A percentile compares a stretch with the other conserved stretches of the same genome.
phyloP scores from a whole-genome alignment of 352 stramenopile species.

The Pythium aquatile region DNA sequence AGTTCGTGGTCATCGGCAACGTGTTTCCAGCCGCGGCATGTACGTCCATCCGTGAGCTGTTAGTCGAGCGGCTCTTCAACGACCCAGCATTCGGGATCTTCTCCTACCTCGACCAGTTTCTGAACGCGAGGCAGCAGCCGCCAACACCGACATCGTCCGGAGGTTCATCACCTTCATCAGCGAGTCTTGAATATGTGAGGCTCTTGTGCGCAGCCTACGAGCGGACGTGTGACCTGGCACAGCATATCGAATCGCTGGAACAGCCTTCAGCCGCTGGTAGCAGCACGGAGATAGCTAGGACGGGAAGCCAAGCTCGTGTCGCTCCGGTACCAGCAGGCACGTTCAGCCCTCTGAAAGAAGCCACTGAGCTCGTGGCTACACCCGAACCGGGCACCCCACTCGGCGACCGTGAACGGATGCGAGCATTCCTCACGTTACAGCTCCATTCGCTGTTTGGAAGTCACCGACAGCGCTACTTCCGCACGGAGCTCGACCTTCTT shows the following conservation, averaged over 20 bases:
- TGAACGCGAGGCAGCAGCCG: conserved; percentile 26
- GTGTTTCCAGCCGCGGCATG: conserved; percentile 50
- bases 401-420: conserved; percentile 50
- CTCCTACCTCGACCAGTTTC: conserved; percentile 68
- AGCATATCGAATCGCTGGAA: conserved; percentile 48
- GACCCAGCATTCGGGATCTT: conserved; percentile 79
- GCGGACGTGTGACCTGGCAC: conserved; percentile 48
- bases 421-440: conserved; percentile 67
- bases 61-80: conserved; percentile 74
- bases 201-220: conserved; percentile 67
- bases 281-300: background rate
- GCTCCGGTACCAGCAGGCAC: conserved; percentile 6
- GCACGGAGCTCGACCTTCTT: conserved; percentile 63
- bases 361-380: conserved; percentile 9
- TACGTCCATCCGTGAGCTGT: conserved; percentile 55
- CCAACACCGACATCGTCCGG: background rate
- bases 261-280: conserved; percentile 4
- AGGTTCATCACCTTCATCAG: background rate
- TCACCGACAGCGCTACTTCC: conserved; percentile 66
- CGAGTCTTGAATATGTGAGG: conserved; percentile 55
- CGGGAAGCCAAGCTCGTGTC: conserved; percentile 14
- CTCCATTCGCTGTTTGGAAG: conserved; percentile 78
- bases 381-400: conserved; percentile 6
- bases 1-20: conserved; percentile 62
- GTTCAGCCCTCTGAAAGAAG: conserved; percentile 20